These are phyloP conservation scores for Neopestalotiopsis clavispora DNA, from an alignment of 2,329 filamentous ascomycete genomes.

Conservation along the genomic window DNA sequence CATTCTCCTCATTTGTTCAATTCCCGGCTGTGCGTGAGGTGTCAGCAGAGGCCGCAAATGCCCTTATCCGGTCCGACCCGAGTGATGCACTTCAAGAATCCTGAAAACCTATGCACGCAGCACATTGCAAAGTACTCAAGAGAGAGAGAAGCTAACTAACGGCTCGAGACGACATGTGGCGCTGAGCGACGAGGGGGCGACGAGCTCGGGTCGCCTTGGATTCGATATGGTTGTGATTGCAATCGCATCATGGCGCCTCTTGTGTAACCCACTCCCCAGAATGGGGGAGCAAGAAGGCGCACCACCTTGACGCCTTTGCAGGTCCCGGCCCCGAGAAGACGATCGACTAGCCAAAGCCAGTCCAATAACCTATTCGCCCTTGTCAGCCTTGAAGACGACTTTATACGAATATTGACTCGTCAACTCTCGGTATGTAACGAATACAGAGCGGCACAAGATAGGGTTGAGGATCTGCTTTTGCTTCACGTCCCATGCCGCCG, in stretches of 20 bases:
- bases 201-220: not conserved
- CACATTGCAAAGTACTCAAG: not conserved
- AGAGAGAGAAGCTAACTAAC: not conserved
- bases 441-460: not conserved
- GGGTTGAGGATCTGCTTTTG: not conserved
- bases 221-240: not conserved
- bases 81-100: not conserved
- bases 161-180: slow-evolving; percentile 1
- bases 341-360: not conserved
- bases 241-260: slow-evolving; percentile 11
- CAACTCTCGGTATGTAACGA: slow-evolving; percentile 1
- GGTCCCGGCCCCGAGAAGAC: not conserved
- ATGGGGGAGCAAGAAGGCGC: not conserved
- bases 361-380: not conserved
- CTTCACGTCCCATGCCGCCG: not conserved
- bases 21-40: not conserved
- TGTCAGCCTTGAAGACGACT: not conserved
- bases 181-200: not conserved
- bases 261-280: slow-evolving; percentile 6
- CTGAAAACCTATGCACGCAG: not conserved
- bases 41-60: not conserved
- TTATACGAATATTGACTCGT: slow-evolving; percentile 1
- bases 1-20: not conserved
- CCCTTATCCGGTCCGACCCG: not conserved
- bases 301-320: not conserved